Base-by-base conservation (phyloP, 768 basidiomycete species). In the Rhodotorula sphaerocarpa region DNA sequence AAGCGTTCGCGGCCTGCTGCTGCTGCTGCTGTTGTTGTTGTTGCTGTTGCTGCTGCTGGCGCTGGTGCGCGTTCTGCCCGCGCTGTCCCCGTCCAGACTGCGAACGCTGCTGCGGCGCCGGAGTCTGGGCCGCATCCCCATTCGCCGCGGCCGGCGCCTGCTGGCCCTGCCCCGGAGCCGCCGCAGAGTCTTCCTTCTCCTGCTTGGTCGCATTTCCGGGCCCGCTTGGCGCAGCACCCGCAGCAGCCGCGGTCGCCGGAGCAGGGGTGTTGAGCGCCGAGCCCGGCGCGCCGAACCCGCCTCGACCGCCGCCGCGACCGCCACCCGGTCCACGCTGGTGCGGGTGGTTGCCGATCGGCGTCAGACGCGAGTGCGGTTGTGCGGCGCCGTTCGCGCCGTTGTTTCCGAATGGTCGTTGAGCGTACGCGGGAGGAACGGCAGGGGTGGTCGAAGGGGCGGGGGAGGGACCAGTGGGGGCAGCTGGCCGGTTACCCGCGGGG, bases 311-410 rank as follows among this genome's bases (percentile, higher is more conserved):
- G 20, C 53, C 41, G 23, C 58, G 42, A 4, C 53, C 41, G 23
- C 58, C 31, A 4, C 46, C 47, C 18, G 56, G 47, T 3, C 27
- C 47, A 21, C 56, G 56, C 31, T 34, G 33, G 44, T 51, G 58
- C 10, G 51, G 50, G 47, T 48, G 55, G 34, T 47, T 36, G 7
- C 52, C 36, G 7, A 30, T 7, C 21, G 50, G 33, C 21, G 50
- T 50, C 31, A 33, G 33, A 12, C 50, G 50, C 42, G 42, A 23
- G 42, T 23, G 15, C 42, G 42, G 12, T 9, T 15, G 42, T 12
- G 42, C 42, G 7, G 42, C 7, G 20, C 42, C 42, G 42, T 43
- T 43, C 42, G 42, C 11, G 42, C 15, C 21, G 10, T 39, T 9
- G 36, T 16, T 16, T 16, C 31, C 50, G 23, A 23, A 21, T 9